Evolutionary conservation across 2,329 filamentous ascomycete species (phyloP).

Genomic region (Aspergillus japonicus): DNA sequence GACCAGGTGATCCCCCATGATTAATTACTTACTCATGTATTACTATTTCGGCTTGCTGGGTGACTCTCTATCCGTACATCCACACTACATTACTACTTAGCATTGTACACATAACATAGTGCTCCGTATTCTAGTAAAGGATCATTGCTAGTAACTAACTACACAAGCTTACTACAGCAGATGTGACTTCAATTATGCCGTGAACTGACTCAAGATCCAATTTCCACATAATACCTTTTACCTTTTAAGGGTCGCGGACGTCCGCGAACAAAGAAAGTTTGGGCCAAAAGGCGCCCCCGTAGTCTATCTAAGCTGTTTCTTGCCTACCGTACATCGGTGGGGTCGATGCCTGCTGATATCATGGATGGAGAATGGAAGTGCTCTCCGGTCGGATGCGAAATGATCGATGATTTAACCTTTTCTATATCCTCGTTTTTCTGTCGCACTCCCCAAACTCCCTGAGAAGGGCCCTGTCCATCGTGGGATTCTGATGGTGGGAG

Average conservation of each 20-base stretch:
- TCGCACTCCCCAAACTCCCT: too few relatives aligned
- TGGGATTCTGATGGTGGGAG: too few relatives aligned
- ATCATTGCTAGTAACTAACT: not conserved
- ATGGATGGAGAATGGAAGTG: not conserved
- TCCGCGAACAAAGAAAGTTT: constrained; percentile 9
- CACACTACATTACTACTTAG: not conserved
- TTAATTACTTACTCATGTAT: not conserved
- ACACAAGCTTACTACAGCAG: not conserved
- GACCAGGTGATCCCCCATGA: not conserved
- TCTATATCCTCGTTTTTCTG: not conserved
- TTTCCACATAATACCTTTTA: not conserved
- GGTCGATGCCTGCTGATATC: constrained; percentile 11
- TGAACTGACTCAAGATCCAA: too few relatives aligned
- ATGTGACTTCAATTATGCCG: too few relatives aligned
- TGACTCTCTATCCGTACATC: not conserved
- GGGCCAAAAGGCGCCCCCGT: constrained; percentile 10
- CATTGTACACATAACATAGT: too few relatives aligned
- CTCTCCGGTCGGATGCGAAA: constrained; percentile 12
- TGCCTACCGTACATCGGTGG: not conserved
- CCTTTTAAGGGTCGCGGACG: too few relatives aligned
- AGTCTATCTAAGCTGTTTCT: not conserved
- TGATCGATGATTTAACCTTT: not conserved
- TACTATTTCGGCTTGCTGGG: not conserved
- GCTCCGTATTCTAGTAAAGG: too few relatives aligned
- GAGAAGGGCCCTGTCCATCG: too few relatives aligned